Conservation (phyloP, 2,329 filamentous ascomycete species). For the Paradendryphiella salina region DNA sequence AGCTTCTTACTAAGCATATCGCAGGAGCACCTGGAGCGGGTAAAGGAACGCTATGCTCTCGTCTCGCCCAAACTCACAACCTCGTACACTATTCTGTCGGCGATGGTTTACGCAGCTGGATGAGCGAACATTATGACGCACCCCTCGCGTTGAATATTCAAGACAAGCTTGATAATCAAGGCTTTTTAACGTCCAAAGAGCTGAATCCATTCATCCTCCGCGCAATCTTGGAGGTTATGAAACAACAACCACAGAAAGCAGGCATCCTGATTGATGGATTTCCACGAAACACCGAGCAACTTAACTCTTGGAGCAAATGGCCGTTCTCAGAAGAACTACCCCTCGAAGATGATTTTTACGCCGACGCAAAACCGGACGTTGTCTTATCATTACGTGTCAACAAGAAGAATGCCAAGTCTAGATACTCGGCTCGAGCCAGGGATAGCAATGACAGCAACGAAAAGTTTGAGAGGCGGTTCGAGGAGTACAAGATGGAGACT, state of each 20-base stretch:
- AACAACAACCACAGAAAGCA: not conserved
- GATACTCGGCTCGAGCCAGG: conserved; percentile 1
- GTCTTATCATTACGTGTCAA: conserved; percentile 2
- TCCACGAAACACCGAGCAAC: conserved; percentile 1
- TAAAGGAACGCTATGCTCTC: conserved; percentile 1
- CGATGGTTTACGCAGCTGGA: conserved; percentile 2
- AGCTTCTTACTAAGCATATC: not conserved
- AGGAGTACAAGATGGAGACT: conserved; percentile 1
- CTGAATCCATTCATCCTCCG: conserved; percentile 1
- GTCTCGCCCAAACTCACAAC: not conserved
- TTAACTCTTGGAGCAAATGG: conserved; percentile 1
- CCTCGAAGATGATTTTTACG: not conserved
- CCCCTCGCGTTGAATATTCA: conserved; percentile 2
- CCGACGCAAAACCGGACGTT: conserved; percentile 3
- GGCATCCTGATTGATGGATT: conserved; percentile 4
- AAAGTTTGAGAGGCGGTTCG: conserved; percentile 4
- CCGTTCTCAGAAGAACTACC: conserved; percentile 1
- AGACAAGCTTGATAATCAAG: conserved; percentile 6
- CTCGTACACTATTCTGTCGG: conserved; percentile 3
- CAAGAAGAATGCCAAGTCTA: conserved; percentile 3
- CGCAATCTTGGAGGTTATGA: not conserved
- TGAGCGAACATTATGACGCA: not conserved
- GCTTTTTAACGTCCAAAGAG: not conserved
- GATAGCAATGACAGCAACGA: conserved; percentile 6
- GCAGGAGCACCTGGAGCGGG: conserved; percentile 1